A percentile compares a stretch with the other conserved stretches of the same genome.
Evolutionary conservation across 208 protist species (phyloP).

Genomic region (Trypanosoma platydactyli): DNA sequence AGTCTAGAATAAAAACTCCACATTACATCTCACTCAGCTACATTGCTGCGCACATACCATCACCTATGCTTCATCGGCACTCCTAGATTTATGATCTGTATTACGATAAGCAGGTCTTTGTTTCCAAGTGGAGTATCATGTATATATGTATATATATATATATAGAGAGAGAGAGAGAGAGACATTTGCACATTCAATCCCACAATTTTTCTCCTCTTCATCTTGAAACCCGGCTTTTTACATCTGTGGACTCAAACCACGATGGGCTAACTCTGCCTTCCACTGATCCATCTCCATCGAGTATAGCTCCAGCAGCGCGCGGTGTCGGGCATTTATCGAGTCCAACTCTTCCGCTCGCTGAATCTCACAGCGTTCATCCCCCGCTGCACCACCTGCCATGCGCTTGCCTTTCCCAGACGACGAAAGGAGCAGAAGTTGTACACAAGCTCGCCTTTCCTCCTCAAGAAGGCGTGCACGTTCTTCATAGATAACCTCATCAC

Average conservation of each 20-base stretch:
- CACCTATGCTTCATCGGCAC: no score
- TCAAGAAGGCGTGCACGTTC: constrained; percentile 61
- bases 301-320: constrained; percentile 71
- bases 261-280: constrained; percentile 47
- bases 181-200: constrained; percentile 3
- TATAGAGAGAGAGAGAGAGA: constrained; percentile 13
- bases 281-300: constrained; percentile 55
- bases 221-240: background rate
- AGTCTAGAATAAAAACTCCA: no score
- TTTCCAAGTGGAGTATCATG: no score
- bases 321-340: constrained; percentile 40
- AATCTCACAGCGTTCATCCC: constrained; percentile 42
- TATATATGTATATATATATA: constrained; percentile 3
- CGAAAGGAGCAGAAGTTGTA: constrained; percentile 39
- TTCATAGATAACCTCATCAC: constrained; percentile 69
- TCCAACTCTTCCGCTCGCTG: constrained; percentile 36
- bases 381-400: constrained; percentile 40
- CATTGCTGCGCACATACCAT: no score
- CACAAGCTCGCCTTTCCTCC: constrained; percentile 58
- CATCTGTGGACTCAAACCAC: constrained; percentile 43
- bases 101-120: no score
- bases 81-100: no score
- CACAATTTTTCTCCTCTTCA: background rate
- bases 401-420: constrained; percentile 45
- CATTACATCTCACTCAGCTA: no score